Evolutionary conservation across 2,329 filamentous ascomycete genomes (phyloP), one percentile per base, ranked within the genome.

Genomic region (Ophiocordyceps camponoti-saundersi): DNA sequence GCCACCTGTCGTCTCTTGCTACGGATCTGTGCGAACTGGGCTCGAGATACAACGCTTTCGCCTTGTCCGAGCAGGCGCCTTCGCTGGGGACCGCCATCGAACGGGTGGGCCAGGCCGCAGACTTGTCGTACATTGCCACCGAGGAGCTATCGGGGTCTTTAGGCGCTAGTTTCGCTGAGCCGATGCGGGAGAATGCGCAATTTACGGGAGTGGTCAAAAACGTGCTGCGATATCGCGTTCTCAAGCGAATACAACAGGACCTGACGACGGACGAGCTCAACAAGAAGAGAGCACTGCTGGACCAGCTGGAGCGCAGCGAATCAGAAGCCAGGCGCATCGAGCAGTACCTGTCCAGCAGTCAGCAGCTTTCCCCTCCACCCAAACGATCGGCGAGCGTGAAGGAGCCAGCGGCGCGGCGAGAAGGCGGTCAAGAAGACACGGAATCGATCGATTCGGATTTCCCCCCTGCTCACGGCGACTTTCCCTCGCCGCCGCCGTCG

Each of bases 371-470:
- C 20, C 65, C 80, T 1, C 80, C 85, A 4, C 77, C 65, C 5
- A 65, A 79, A 55, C 75, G 87, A 50, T 90, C 87, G 7, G 68
- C 75, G 13, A 73, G 72, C 52, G 63, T 73, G 57, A 60, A 77
- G 60, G 74, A 77, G 51, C 60, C 68, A 4, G 59, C 67, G 5
- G 61, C 65, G 21, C 65, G 69, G 48, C 67, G 73, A 50, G 77
- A 82, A 48, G 72, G 71, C 46, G 72, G 72, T 55, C 66, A 69
- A 58, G 85, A 90, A 49, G 87, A 95, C 56, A 86, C 87, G 2
- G 85, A 84, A 26, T 94, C 87, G 1, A 88, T 95, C 49, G 92
- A 98, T 62, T 95, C 89, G 0, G 92, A 96, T 61, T 98, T 98
- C 53, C 89, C 90, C 3, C 85, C 88, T 1, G 93, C 84, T 1